Evolutionary conservation across 257 asterid species (phyloP), one percentile per base, ranked within the genome.

Genomic region (Lithospermum erythrorhizon): DNA sequence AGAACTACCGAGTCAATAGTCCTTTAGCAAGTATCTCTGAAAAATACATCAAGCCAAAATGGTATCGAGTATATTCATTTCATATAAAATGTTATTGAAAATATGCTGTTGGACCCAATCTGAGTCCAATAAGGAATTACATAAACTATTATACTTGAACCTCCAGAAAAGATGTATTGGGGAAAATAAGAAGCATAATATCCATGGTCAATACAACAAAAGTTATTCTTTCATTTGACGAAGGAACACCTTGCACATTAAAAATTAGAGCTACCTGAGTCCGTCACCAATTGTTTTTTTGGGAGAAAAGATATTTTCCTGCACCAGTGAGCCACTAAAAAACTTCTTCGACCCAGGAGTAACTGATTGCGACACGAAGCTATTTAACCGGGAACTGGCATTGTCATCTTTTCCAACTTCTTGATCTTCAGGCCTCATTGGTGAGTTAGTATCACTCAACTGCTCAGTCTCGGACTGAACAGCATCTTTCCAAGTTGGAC

Each of bases 401-500:
- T 66, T 75, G 68, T 74, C 76, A 68, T 63, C 75, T 72, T 66
- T 75, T 67, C 75, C 79, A 24, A 75, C 61, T 66, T 79, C 93
- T 63, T 71, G 81, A 59, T 81, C 67, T 63, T 65, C 74, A 58
- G 55, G 67, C 64, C 62, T 72, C 61, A 61, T 48, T 69, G 66
- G 68, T 63, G 83, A 23, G 67, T 66, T 79, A 19, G 65, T 76
- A 30, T 67, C 78, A 67, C 64, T 65, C 61, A 64, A 81, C 65
- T 61, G 88, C 58, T 80, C 88, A 65, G 82, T 61, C 56, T 80
- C 86, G 59, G 87, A 81, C 30, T 59, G 82, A 68, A 27, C 55
- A 64, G 82, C 78, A 74, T 81, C 88, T 70, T 83, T 83, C 58
- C 87, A 81, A 68, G 75, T 73, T 60, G 89, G 90, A 77, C 94